A percentile compares a stretch with the other conserved stretches of the same genome.
Conservation (phyloP, 2,329 filamentous ascomycete species). For the Penicillium freii region DNA sequence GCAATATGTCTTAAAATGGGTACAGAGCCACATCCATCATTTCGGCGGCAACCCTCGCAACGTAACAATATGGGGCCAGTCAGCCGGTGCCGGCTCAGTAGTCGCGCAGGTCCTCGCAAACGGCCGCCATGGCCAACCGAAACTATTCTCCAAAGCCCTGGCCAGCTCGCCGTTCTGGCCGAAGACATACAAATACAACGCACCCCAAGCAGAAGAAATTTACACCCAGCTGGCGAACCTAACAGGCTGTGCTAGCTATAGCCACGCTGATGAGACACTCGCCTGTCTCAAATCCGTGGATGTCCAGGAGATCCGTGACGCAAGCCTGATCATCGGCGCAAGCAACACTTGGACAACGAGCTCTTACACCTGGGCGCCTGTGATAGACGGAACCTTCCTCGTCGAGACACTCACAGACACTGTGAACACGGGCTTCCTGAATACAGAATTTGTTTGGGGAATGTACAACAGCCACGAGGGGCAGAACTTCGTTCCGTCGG, state of each 20-base stretch:
- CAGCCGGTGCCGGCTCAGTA: conserved; percentile 52
- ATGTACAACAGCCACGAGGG: conserved; percentile 65
- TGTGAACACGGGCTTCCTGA: conserved; percentile 39
- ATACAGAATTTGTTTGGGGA: conserved; percentile 50
- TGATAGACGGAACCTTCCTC: conserved; percentile 58
- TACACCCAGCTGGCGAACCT: conserved; percentile 50
- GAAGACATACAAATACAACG: conserved; percentile 56
- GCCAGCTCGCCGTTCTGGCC: conserved; percentile 59
- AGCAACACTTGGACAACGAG: conserved; percentile 55
- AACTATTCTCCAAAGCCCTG: conserved; percentile 53
- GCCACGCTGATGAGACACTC: conserved; percentile 41
- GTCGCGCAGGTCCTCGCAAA: conserved; percentile 48
- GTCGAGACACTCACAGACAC: conserved; percentile 48
- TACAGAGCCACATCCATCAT: conserved; percentile 51
- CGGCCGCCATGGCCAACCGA: conserved; percentile 42
- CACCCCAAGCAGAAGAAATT: conserved; percentile 51
- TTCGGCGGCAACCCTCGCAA: conserved; percentile 55
- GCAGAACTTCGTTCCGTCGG: conserved; percentile 59
- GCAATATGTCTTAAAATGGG: conserved; percentile 53
- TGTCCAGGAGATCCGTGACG: conserved; percentile 54
- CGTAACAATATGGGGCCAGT: conserved; percentile 58
- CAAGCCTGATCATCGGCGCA: conserved; percentile 49
- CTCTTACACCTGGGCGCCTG: conserved; percentile 60
- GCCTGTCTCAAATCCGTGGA: conserved; percentile 56
- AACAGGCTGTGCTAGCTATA: conserved; percentile 47